A percentile compares a stretch with the other conserved stretches of the same genome.
phyloP scores from a whole-genome alignment of 2,329 filamentous ascomycete species.

The Claviceps africana region DNA sequence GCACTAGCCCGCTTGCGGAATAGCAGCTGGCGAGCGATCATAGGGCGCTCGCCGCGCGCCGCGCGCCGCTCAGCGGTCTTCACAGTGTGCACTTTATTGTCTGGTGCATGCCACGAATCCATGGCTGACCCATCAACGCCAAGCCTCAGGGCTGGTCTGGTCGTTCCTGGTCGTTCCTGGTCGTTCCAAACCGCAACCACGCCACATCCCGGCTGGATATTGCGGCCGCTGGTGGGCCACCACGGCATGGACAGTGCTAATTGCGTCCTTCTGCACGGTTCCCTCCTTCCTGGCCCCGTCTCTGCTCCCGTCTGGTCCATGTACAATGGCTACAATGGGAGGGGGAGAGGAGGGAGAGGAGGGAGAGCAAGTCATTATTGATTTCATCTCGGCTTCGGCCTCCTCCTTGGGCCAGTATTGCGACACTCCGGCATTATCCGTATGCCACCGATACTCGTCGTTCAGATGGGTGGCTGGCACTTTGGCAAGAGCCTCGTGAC shows the following conservation, averaged over 20 bases:
- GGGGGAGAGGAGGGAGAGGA: too few relatives aligned
- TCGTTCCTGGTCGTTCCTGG: too few relatives aligned
- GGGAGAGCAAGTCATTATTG: too few relatives aligned
- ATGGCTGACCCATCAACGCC: neutral
- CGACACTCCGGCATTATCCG: neutral
- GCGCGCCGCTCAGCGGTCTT: neutral
- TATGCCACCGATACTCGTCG: neutral
- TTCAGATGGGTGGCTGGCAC: neutral
- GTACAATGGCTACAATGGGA: too few relatives aligned
- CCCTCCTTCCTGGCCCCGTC: too few relatives aligned
- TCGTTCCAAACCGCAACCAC: neutral
- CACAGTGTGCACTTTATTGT: slow-evolving; percentile 9
- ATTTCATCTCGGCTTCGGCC: neutral
- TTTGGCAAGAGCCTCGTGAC: neutral
- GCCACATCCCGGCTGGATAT: neutral
- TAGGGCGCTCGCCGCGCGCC: too few relatives aligned
- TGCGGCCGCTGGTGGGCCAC: neutral
- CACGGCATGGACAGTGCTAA: neutral
- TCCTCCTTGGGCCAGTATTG: neutral
- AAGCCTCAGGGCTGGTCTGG: too few relatives aligned
- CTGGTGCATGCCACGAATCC: too few relatives aligned
- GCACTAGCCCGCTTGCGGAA: neutral
- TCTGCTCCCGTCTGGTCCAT: neutral
- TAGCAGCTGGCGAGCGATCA: too few relatives aligned
- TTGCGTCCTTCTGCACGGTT: neutral